Evolutionary conservation across 306 rosid genomes (phyloP), one percentile per base, ranked within the genome.

Genomic region (Dicorynia guianensis): DNA sequence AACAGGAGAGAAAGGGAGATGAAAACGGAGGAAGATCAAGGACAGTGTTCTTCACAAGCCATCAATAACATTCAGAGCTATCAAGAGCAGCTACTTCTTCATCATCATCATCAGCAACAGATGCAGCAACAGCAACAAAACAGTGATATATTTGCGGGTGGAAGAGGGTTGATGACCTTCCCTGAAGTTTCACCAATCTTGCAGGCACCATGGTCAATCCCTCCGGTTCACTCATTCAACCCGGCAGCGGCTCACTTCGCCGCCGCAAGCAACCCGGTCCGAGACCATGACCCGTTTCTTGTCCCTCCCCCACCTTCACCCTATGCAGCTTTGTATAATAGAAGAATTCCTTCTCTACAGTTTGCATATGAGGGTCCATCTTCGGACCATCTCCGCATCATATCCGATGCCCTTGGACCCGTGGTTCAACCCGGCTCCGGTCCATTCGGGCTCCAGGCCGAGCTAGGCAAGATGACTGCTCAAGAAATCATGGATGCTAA

Each of bases 401-500:
- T 93, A 59, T 93, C 98, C 0, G 96, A 87, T 40, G 67, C 90
- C 0, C 89, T 91, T 12, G 93, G 91, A 20, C 89, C 81, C 18
- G 68, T 74, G 76, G 87, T 79, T 76, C 93, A 83, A 39, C 80
- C 88, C 52, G 91, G 90, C 38, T 83, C 93, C 0, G 88, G 17
- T 7, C 91, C 98, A 0, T 93, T 91, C 53, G 98, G 97, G 3
- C 88, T 91, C 43, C 98, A 94, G 76, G 85, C 93, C 20, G 97
- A 94, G 84, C 36, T 94, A 33, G 91, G 93, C 0, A 94, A 92
- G 83, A 82, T 90, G 92, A 90, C 88, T 20, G 97, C 97, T 34
- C 97, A 94, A 63, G 97, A 94, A 78, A 91, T 94, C 72, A 92
- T 94, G 98, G 98, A 94, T 62, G 98, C 98, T 36, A 94, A 92